Evolutionary conservation across 1,284 basidiomycete genomes (phyloP), one percentile per base, ranked within the genome.

Genomic region (Trichosporon faecale): DNA sequence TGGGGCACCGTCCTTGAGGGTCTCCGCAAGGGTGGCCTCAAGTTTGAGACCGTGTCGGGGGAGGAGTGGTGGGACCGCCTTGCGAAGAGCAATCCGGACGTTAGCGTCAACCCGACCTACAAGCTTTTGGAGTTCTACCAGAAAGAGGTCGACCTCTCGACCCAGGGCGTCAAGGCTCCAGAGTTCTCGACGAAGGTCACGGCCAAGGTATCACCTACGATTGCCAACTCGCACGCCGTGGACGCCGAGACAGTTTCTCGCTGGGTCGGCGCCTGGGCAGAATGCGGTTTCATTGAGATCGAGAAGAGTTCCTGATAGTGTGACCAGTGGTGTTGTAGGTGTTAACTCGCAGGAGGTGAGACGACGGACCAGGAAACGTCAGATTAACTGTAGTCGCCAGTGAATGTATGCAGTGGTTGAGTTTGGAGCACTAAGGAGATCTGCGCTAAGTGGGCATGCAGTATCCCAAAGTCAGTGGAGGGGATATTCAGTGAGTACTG

Each of bases 31-130:
- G 85, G 86, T 66, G 91, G 90, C 8, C 89, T 94, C 77, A 88
- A 80, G 25, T 88, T 95, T 74, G 89, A 93, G 75, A 86, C 90
- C 49, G 90, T 93, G 33, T 86, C 91, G 86, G 68, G 88, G 88
- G 63, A 83, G 80, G 70, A 86, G 84, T 78, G 90, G 88, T 77
- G 89, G n/a, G 78, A 83, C 25, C 74, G 76, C 0, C 76, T 89
- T 25, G 81, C 81, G 0, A 77, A 79, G 66, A 85, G 84, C 16
- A 82, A 86, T 35, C 76, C 80, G 0, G 84, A 88, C 35, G 83
- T 85, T 21, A 79, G 66, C 0, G 78, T 76, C n/a, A 88, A 88
- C 75, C 88, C 87, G 6, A 85, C 85, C 1, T 83, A 86, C 73
- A 88, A 88, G 80, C 78, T 88, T 67, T 69, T 87, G 73, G 73